Base-by-base conservation (phyloP, 306 rosid genomes). In the Vigna reflexopilosa region DNA sequence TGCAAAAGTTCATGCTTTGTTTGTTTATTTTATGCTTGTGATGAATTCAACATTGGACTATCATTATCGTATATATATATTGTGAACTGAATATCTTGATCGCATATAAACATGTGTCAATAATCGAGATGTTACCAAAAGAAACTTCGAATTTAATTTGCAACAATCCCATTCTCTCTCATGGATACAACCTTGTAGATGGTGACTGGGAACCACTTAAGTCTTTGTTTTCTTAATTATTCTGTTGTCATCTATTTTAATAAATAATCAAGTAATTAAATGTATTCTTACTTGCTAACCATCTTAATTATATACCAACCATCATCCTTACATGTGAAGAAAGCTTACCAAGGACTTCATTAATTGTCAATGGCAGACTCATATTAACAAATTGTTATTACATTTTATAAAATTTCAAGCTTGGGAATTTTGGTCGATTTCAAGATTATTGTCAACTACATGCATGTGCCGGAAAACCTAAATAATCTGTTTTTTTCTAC, bases 361-460 rank as follows among this genome's bases (percentile, higher is more conserved):
- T 69, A 56, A 68, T 40, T 70, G 78, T 48, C 44, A 69, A 56
- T 72, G 20, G 32, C 1, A 19, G 69, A 54, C 7, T 28, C 13
- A 67, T 12, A 80, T 75, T 59, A 48, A 69, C 28, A 32, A 68
- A 73, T 44, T 73, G 34, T 7, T 17, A 54, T 71, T 44, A 61
- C 32, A 61, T 85, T 54, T 26, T 67, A 79, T 81, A 38, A 87
- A 86, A 81, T 81, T 64, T 79, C 62, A 77, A 40, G 50, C 65
- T 62, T 88, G 70, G 47, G 90, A 90, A 87, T 92, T 90, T 91
- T 87, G 86, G 93, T 88, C 88, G 88, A 89, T 79, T 63, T 84
- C 72, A 85, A 80, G 76, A 73, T 86, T 79, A 70, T 81, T 75
- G 85, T 89, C 84, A 87, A 88, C 87, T 55, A 15, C 17, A 70